These are phyloP conservation scores for Raphanus hybrid DNA, from an alignment of 441 rosid species.

Conservation along the genomic window DNA sequence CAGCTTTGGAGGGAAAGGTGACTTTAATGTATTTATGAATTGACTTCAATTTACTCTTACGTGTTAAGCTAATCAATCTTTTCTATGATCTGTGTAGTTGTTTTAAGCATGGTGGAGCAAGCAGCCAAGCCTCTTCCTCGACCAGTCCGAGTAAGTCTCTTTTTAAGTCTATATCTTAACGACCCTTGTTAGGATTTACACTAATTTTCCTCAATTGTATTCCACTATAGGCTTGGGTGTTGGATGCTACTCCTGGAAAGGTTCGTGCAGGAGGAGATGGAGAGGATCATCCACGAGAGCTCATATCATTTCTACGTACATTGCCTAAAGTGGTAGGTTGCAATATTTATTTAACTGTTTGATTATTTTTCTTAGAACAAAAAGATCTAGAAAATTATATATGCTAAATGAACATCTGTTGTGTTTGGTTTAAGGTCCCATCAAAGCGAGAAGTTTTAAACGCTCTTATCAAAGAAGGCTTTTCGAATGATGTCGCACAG, in stretches of 20 bases:
- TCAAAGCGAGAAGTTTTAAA: constrained; percentile 69
- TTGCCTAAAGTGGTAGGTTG: constrained; percentile 73
- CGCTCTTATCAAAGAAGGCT: constrained; percentile 76
- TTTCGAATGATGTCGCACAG: constrained; percentile 90
- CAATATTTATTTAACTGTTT: too few relatives aligned
- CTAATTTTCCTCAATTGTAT: not conserved
- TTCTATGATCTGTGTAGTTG: constrained; percentile 63
- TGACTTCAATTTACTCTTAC: not conserved
- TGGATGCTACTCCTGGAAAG: constrained; percentile 98
- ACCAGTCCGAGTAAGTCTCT: constrained; percentile 72
- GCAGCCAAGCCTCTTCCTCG: constrained; percentile 98
- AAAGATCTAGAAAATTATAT: too few relatives aligned
- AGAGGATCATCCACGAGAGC: constrained; percentile 89
- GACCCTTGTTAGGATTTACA: not conserved
- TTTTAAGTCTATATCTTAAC: not conserved
- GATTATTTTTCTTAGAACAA: too few relatives aligned
- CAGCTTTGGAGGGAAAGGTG: constrained; percentile 99
- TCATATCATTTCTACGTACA: constrained; percentile 71
- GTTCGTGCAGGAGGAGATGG: constrained; percentile 86
- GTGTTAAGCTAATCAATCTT: constrained; percentile 17
- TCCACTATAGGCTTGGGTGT: constrained; percentile 77
- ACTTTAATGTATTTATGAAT: constrained; percentile 9
- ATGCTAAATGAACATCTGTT: constrained; percentile 25
- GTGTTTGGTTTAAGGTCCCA: constrained; percentile 48
- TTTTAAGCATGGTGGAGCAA: constrained; percentile 94